Percentiles rank a stretch among this genome's conserved stretches.
These are phyloP conservation scores for Saccharomycopsis capsularis DNA, from an alignment of 805 yeast species.

Conservation along the genomic window DNA sequence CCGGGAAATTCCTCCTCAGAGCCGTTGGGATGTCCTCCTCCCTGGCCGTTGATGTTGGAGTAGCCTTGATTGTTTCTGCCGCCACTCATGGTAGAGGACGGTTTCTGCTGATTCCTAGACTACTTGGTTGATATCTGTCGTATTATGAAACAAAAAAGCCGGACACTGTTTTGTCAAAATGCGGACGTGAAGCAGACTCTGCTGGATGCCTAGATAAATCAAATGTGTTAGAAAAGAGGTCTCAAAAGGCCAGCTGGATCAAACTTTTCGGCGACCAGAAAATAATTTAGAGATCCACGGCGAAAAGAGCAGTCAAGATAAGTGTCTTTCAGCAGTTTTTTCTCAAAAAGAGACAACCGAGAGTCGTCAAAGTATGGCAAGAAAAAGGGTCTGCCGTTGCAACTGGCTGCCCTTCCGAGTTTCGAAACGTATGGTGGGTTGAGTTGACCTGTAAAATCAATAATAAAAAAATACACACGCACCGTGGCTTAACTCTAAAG, in stretches of 20 bases:
- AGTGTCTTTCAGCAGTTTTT: no score
- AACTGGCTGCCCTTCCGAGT: no score
- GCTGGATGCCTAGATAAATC: no score
- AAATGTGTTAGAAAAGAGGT: neutral
- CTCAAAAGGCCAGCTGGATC: neutral
- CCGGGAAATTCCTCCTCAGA: constrained; percentile 3
- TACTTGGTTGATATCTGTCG: neutral
- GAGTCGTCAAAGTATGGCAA: no score
- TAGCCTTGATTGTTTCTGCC: neutral
- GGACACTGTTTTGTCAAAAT: neutral
- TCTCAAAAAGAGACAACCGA: no score
- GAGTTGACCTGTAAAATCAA: no score
- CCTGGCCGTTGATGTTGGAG: neutral
- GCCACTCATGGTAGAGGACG: neutral
- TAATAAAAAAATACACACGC: no score
- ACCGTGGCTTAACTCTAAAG: no score
- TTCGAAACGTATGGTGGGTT: no score
- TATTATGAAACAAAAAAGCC: neutral
- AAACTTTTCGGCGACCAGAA: neutral
- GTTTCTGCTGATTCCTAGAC: neutral
- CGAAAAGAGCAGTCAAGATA: no score
- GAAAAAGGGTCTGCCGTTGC: no score
- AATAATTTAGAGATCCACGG: neutral
- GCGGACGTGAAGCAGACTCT: neutral
- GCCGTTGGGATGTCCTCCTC: neutral